A percentile compares a stretch with the other conserved stretches of the same genome.
Evolutionary conservation across 176 grass and related monocot species (phyloP).

Genomic region (Thalia dealbata): DNA sequence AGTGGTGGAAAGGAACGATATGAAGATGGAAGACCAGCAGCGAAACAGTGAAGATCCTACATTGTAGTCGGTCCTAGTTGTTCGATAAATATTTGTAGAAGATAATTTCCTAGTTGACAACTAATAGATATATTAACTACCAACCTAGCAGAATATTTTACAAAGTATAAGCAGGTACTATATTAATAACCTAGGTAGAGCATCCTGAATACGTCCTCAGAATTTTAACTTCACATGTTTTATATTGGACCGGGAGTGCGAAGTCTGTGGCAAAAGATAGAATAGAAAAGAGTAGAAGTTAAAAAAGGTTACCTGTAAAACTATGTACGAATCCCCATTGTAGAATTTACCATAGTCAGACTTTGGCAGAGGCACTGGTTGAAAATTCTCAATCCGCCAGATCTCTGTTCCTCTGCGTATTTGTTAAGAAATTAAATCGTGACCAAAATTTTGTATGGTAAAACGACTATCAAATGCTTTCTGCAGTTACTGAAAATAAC

Average conservation of each 20-base stretch:
- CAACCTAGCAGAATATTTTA: background rate
- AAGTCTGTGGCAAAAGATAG: no score
- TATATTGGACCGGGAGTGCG: no score
- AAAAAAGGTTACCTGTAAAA: constrained; percentile 54
- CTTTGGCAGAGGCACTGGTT: constrained; percentile 72
- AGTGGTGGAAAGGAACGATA: no score
- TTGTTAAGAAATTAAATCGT: constrained; percentile 29
- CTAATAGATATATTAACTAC: background rate
- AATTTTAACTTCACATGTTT: no score
- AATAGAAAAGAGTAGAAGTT: background rate
- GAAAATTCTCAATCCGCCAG: constrained; percentile 92
- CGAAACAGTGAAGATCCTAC: no score
- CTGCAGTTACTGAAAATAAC: constrained; percentile 1
- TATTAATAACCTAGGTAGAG: no score
- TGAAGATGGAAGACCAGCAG: no score
- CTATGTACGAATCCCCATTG: constrained; percentile 89
- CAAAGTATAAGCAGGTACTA: background rate
- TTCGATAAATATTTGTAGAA: background rate
- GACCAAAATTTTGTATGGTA: constrained; percentile 1
- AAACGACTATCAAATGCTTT: background rate
- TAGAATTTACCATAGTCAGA: constrained; percentile 91
- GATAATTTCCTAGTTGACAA: background rate
- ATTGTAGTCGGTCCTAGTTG: no score
- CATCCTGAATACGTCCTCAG: no score
- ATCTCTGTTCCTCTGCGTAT: constrained; percentile 72